A percentile compares a stretch with the other conserved stretches of the same genome.
Evolutionary conservation across 768 basidiomycete genomes (phyloP).

Genomic region (Dendrothele bispora): DNA sequence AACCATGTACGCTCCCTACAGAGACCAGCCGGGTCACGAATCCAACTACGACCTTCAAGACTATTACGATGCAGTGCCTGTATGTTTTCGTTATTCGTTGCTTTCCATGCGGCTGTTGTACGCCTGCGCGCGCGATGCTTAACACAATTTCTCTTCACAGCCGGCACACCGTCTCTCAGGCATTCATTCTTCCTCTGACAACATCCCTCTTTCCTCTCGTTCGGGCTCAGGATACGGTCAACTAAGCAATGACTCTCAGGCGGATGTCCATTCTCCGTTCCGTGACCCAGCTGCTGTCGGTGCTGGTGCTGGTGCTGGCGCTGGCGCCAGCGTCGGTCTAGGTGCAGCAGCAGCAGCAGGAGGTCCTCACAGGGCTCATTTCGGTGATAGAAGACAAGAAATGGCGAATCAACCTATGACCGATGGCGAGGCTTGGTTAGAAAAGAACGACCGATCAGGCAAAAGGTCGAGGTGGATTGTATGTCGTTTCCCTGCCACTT

Average conservation of each 20-base stretch:
- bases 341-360: too few relatives aligned
- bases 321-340: too few relatives aligned
- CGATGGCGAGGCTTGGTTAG: conserved; percentile 5
- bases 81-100: neutral
- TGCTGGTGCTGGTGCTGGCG: neutral
- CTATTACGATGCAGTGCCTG: conserved; percentile 7
- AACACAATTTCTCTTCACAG: neutral
- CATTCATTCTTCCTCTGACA: conserved; percentile 1
- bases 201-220: conserved; percentile 1
- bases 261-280: conserved; percentile 1
- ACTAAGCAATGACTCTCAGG: neutral
- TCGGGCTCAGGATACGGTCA: neutral
- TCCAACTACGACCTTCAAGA: conserved; percentile 2
- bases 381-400: conserved; percentile 5
- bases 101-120: too few relatives aligned
- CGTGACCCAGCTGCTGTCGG: neutral
- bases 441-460: neutral
- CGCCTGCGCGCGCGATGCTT: too few relatives aligned
- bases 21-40: neutral
- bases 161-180: conserved; percentile 7
- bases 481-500: neutral
- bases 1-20: conserved; percentile 6
- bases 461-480: conserved; percentile 2
- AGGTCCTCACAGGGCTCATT: too few relatives aligned
- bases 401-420: neutral